These are phyloP conservation scores for Massarina eburnea DNA, from an alignment of 2,329 filamentous ascomycete species.

Conservation along the genomic window DNA sequence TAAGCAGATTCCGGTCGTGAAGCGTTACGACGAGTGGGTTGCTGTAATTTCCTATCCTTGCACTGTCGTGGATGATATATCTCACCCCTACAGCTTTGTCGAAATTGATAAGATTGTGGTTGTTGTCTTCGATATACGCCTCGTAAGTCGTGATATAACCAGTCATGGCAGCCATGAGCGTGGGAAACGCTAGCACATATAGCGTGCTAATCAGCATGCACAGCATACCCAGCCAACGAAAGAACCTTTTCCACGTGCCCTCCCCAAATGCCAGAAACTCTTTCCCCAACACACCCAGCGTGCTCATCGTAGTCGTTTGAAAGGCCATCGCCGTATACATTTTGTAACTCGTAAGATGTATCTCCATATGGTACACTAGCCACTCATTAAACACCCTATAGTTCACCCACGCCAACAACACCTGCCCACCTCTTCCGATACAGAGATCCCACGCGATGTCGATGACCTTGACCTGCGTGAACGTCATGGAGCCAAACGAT, in stretches of 20 bases:
- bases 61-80: conserved; percentile 19
- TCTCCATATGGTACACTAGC: conserved; percentile 39
- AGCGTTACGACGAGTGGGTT: conserved; percentile 14
- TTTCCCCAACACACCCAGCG: conserved; percentile 34
- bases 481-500: conserved; percentile 34
- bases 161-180: conserved; percentile 43
- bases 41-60: conserved; percentile 16
- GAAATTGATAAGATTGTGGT: conserved; percentile 29
- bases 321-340: conserved; percentile 32
- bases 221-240: conserved; percentile 36
- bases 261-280: conserved; percentile 29
- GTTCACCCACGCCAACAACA: conserved; percentile 36
- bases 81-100: conserved; percentile 15
- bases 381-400: conserved; percentile 43
- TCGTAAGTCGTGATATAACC: conserved; percentile 40
- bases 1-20: conserved; percentile 11
- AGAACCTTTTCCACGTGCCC: conserved; percentile 25
- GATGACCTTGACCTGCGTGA: conserved; percentile 42
- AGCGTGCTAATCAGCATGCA: conserved; percentile 34
- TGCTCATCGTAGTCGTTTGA: conserved; percentile 29
- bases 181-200: conserved; percentile 42
- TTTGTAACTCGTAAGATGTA: conserved; percentile 32
- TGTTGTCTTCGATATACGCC: conserved; percentile 29
- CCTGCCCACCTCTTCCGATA: conserved; percentile 39
- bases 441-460: conserved; percentile 44